Percentiles rank a stretch among this genome's conserved stretches.
phyloP scores from a whole-genome alignment of 1,284 basidiomycete genomes.

The Irpex sp. region DNA sequence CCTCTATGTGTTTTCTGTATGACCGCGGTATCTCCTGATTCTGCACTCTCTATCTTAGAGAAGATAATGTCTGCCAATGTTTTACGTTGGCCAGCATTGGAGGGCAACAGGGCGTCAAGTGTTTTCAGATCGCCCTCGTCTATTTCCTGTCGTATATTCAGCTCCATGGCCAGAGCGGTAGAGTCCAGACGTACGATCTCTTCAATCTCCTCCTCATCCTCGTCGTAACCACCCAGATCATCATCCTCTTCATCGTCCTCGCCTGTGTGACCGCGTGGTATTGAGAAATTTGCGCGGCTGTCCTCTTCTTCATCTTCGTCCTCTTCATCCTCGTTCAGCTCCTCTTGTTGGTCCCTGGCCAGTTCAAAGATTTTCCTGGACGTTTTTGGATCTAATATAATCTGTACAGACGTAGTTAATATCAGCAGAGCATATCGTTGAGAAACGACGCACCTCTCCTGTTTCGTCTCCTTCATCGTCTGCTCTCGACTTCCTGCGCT shows the following conservation, averaged over 20 bases:
- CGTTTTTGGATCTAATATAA: constrained; percentile 79
- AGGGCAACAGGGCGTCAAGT: constrained; percentile 76
- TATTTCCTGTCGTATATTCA: constrained; percentile 61
- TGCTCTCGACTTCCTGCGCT: constrained; percentile 58
- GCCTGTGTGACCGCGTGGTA: constrained; percentile 28
- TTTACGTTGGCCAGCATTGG: constrained; percentile 68
- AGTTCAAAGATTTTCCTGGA: constrained; percentile 91
- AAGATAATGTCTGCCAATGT: constrained; percentile 97
- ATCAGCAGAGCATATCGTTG: neutral
- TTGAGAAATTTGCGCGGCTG: constrained; percentile 28
- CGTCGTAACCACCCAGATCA: constrained; percentile 47
- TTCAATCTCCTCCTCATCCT: constrained; percentile 45
- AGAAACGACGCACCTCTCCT: constrained; percentile 45
- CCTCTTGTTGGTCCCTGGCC: constrained; percentile 91
- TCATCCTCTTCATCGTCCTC: constrained; percentile 36
- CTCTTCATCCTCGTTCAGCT: constrained; percentile 63
- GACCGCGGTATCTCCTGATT: constrained; percentile 44
- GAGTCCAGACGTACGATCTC: constrained; percentile 49
- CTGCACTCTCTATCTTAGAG: constrained; percentile 75
- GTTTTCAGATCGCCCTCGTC: constrained; percentile 85
- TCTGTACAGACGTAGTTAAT: constrained; percentile 35
- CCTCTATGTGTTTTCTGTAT: constrained; percentile 60
- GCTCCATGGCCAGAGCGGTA: constrained; percentile 5
- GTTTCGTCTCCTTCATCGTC: constrained; percentile 43
- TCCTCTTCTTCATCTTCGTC: constrained; percentile 43